Conservation (phyloP, 345 rosid species). For the Gossypium stocksii region DNA sequence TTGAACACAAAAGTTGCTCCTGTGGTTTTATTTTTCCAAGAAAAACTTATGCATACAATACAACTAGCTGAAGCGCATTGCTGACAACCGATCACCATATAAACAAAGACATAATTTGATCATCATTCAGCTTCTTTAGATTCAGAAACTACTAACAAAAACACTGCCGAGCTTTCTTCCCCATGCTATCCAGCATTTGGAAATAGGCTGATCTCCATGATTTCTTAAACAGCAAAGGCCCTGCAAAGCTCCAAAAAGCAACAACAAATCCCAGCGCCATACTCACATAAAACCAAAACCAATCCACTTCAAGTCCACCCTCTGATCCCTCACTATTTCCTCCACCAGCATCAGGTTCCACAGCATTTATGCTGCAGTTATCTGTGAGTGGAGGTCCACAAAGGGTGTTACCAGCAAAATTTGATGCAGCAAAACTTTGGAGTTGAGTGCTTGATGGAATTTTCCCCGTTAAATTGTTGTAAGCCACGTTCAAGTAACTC, state of each 20-base stretch:
- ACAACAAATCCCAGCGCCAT: background rate
- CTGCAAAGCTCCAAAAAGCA: constrained; percentile 7
- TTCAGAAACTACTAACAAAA: background rate
- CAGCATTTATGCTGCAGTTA: constrained; percentile 13
- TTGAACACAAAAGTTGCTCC: background rate
- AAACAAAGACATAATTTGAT: background rate
- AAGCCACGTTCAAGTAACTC: constrained; percentile 24
- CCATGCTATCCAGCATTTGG: background rate
- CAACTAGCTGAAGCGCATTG: background rate
- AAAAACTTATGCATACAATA: background rate
- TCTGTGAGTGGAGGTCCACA: constrained; percentile 23
- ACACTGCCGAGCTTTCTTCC: background rate
- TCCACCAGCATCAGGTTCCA: background rate
- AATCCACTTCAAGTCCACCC: background rate
- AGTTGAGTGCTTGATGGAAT: constrained; percentile 24
- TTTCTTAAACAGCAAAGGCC: background rate
- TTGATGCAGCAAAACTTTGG: constrained; percentile 19
- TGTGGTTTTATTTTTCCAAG: too few relatives aligned
- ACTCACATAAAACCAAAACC: constrained; percentile 2
- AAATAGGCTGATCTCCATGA: background rate
- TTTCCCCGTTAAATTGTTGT: constrained; percentile 16
- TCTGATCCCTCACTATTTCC: background rate
- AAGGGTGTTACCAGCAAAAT: constrained; percentile 20
- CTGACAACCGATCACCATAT: background rate
- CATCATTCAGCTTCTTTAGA: background rate